Base-by-base conservation (phyloP, 495 filamentous ascomycete genomes). In the Aspergillus olivimuriae region DNA sequence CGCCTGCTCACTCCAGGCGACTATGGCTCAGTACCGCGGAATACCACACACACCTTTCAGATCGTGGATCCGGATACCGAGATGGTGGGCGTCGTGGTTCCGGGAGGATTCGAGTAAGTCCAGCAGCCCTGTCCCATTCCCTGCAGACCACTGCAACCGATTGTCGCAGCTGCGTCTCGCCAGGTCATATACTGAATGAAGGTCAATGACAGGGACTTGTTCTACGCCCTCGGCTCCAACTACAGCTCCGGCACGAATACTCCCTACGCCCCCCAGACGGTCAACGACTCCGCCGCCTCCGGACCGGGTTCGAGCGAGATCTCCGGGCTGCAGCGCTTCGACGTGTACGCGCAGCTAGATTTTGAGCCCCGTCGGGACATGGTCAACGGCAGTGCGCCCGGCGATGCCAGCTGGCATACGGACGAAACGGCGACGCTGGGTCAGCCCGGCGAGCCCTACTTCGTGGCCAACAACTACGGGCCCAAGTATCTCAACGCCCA, bases 21-120 rank as follows among this genome's bases (percentile, higher is more conserved):
- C 33, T 67, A 64, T 44, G 66, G 68, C 10, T 60, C 65, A 0
- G 64, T 71, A 0, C 48, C 60, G 0, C 48, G 54, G 17, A 65
- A 70, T 44, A 68, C 68, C 4, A 70, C 65, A 4, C 70, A 72
- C 40, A 73, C 66, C 2, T 72, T 72, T 43, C 62, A 66, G 35
- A 61, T 71, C 26, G 39, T 70, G 4, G 70, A 74, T 22, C 62
- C 67, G 8, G 67, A 74, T 39, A 69, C 64, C 1, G 63, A 70
- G 51, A 62, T 74, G 57, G 53, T 61, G 7, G 68, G 68, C 1
- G 60, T 70, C 0, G 58, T 74, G 23, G 53, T 57, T 2, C 70
- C 70, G 15, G 70, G 70, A 34, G 68, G 68, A 8, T 71, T 72
- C 32, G 70, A 74, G 58, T 66, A 58, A 39, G 52, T 45, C 22